phyloP scores from a whole-genome alignment of 148 eudicot genomes.

The Talinum fruticosum region DNA sequence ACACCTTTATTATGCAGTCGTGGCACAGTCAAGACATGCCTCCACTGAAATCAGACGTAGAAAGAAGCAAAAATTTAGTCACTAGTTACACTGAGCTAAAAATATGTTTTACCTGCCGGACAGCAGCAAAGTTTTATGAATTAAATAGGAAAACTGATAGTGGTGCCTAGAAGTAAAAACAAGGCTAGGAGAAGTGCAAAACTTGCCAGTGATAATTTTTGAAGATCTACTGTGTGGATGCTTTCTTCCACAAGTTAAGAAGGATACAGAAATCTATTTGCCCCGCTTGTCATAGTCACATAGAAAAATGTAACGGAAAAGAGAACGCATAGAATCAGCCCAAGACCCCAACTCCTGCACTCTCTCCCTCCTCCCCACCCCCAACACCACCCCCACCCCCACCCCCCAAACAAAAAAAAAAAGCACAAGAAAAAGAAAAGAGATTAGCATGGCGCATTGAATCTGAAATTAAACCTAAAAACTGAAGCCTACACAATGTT shows the following conservation, averaged over 20 bases:
- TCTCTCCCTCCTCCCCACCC: too few species aligned
- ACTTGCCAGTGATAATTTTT: neutral
- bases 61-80: neutral
- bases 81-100: neutral
- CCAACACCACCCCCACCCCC: neutral
- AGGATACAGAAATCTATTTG: neutral
- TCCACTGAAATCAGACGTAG: conserved; percentile 59
- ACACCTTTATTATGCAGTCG: conserved; percentile 87
- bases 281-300: neutral
- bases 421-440: too few species aligned
- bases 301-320: neutral
- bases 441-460: neutral
- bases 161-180: neutral
- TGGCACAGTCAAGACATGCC: conserved; percentile 58
- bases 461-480: neutral
- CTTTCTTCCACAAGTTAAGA: neutral
- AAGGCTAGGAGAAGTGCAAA: too few species aligned
- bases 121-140: neutral
- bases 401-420: neutral
- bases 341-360: neutral
- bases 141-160: neutral
- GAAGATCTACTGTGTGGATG: neutral
- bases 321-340: neutral
- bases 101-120: neutral
- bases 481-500: too few species aligned